Percentiles rank a stretch among this genome's conserved stretches.
Evolutionary conservation across 352 stramenopile genomes (phyloP).

Genomic region (Thalassiosira ordinaria): DNA sequence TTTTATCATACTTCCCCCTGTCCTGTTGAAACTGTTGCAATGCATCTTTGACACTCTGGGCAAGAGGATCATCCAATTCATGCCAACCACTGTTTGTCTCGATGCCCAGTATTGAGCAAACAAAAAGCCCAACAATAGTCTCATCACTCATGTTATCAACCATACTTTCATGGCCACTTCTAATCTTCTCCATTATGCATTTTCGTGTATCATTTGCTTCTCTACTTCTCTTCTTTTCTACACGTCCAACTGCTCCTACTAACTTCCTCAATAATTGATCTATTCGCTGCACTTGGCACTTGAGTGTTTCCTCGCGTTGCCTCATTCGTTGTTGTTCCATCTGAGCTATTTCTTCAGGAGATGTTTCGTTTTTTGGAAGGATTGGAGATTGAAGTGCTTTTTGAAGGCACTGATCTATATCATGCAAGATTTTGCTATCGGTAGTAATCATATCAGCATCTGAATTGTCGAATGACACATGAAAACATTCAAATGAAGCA

Average conservation of each 20-base stretch:
- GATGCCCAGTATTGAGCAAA: constrained; percentile 23
- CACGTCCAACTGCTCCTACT: constrained; percentile 55
- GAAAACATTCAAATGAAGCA: constrained; percentile 49
- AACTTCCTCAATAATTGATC: constrained; percentile 63
- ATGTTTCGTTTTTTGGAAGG: constrained; percentile 35
- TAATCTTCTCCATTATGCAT: constrained; percentile 48
- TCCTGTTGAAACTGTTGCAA: constrained; percentile 33
- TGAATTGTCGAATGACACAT: constrained; percentile 30
- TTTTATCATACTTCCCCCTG: constrained; percentile 11
- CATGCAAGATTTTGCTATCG: constrained; percentile 2
- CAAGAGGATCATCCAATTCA: constrained; percentile 24
- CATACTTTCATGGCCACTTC: not conserved
- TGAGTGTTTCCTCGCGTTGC: constrained; percentile 49
- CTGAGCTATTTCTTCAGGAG: constrained; percentile 35
- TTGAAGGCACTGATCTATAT: constrained; percentile 31
- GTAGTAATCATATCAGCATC: constrained; percentile 2
- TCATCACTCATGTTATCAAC: constrained; percentile 22
- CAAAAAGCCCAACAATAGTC: constrained; percentile 34
- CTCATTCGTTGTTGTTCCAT: constrained; percentile 36
- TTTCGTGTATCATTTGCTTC: constrained; percentile 67
- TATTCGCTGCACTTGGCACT: constrained; percentile 55
- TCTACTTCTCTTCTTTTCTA: constrained; percentile 56
- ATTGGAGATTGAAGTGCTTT: constrained; percentile 38
- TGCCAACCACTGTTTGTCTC: constrained; percentile 11
- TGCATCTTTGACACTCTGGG: constrained; percentile 25